Evolutionary conservation across 495 filamentous ascomycete genomes (phyloP).

Genomic region (Podospora tetraspora): DNA sequence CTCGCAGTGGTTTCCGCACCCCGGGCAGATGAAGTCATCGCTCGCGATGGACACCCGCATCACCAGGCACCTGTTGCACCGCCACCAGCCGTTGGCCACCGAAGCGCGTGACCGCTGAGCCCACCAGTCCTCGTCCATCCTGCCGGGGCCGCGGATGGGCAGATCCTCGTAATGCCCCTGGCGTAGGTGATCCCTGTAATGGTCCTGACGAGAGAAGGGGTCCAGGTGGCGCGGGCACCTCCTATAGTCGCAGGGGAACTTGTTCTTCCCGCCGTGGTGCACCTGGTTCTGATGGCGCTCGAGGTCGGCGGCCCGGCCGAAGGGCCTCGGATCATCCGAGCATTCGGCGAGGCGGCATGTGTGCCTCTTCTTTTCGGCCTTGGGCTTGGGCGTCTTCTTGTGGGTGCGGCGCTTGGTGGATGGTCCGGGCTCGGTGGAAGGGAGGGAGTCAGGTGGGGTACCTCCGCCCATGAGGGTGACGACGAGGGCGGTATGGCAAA

Average conservation of each 20-base stretch:
- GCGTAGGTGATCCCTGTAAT: slow-evolving; percentile 47
- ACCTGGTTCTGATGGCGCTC: slow-evolving; percentile 40
- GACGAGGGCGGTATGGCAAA: not conserved
- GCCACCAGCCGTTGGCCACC: slow-evolving; percentile 41
- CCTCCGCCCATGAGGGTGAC: not conserved
- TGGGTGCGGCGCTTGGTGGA: not conserved
- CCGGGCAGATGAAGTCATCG: slow-evolving; percentile 36
- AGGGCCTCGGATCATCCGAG: slow-evolving; percentile 22
- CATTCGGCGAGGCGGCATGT: slow-evolving; percentile 31
- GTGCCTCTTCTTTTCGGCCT: slow-evolving; percentile 14
- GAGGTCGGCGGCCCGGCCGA: slow-evolving; percentile 44
- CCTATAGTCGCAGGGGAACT: slow-evolving; percentile 40
- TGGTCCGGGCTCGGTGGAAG: not conserved
- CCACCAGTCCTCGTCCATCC: slow-evolving; percentile 24
- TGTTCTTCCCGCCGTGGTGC: slow-evolving; percentile 32
- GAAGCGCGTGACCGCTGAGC: slow-evolving; percentile 8
- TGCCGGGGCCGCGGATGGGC: slow-evolving; percentile 23
- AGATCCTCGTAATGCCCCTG: slow-evolving; percentile 49
- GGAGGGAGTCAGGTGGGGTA: not conserved
- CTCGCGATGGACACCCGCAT: slow-evolving; percentile 28
- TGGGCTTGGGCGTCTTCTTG: not conserved
- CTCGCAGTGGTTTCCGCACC: slow-evolving; percentile 40
- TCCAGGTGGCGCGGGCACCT: slow-evolving; percentile 32
- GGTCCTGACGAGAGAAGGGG: slow-evolving; percentile 41
- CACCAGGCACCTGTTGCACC: slow-evolving; percentile 42